phyloP scores from a whole-genome alignment of 225 moss, liverwort and hornwort species.

The Thuidium tamariscinum region DNA sequence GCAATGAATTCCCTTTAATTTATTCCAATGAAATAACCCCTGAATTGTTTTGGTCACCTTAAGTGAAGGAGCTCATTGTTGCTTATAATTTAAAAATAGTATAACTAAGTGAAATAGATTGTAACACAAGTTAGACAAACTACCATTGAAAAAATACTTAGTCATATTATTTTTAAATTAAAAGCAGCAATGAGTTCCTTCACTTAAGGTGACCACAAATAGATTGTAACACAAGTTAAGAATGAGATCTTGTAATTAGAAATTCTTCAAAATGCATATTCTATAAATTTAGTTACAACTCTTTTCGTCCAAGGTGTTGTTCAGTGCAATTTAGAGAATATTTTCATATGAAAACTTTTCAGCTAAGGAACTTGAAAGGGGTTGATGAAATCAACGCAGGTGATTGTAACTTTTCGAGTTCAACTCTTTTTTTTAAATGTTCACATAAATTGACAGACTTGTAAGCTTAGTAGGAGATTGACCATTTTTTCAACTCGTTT shows the following conservation, averaged over 20 bases:
- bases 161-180: too few species aligned
- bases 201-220: too few species aligned
- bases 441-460: neutral
- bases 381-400: neutral
- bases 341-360: neutral
- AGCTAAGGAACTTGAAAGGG: too few species aligned
- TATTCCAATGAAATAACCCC: neutral
- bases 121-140: too few species aligned
- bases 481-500: neutral
- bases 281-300: neutral
- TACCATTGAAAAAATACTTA: too few species aligned
- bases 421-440: neutral
- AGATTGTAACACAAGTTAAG: neutral
- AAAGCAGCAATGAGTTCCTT: too few species aligned
- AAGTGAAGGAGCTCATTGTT: too few species aligned
- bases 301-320: neutral
- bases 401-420: neutral
- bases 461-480: neutral
- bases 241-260: neutral
- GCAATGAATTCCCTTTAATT: neutral
- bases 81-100: too few species aligned
- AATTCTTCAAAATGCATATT: neutral
- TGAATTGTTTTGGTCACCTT: too few species aligned
- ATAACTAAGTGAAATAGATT: too few species aligned
- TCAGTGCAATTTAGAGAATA: accelerated